Percentiles rank a stretch among this genome's conserved stretches.
These are phyloP conservation scores for Mycocentrospora acerina DNA, from an alignment of 2,329 filamentous ascomycete genomes.

Conservation along the genomic window DNA sequence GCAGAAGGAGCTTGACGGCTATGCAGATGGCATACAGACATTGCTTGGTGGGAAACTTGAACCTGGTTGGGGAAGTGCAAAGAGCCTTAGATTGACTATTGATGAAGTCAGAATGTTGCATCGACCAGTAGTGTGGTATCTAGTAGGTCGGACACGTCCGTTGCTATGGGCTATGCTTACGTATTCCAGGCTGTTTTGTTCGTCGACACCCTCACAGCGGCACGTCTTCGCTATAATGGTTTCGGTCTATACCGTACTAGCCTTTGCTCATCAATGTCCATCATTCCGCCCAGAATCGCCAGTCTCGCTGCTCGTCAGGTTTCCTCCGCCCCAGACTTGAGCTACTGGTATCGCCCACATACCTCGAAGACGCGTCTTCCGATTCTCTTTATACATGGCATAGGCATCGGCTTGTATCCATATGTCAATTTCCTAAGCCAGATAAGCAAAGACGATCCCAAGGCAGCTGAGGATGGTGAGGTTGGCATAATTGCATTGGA, in stretches of 20 bases:
- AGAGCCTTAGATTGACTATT: constrained; percentile 64
- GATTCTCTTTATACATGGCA: constrained; percentile 69
- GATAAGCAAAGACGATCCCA: constrained; percentile 45
- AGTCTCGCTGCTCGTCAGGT: constrained; percentile 48
- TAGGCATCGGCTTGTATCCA: constrained; percentile 67
- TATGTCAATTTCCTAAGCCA: constrained; percentile 61
- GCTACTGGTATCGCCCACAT: constrained; percentile 69
- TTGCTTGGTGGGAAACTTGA: constrained; percentile 54
- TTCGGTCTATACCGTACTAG: constrained; percentile 56
- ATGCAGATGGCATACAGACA: constrained; percentile 56
- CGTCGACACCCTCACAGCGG: constrained; percentile 50
- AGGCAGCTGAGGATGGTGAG: constrained; percentile 43
- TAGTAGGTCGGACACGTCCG: constrained; percentile 43
- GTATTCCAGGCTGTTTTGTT: constrained; percentile 49
- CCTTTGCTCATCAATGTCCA: constrained; percentile 46
- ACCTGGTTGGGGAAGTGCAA: constrained; percentile 58
- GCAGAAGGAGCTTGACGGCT: constrained; percentile 57
- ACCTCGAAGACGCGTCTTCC: constrained; percentile 59
- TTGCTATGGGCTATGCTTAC: constrained; percentile 1
- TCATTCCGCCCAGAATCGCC: constrained; percentile 62
- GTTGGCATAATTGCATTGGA: constrained; percentile 68
- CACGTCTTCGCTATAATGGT: constrained; percentile 49
- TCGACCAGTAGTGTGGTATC: constrained; percentile 65
- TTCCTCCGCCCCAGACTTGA: constrained; percentile 54
- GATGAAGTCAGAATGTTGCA: constrained; percentile 64